Base-by-base conservation (phyloP, 352 stramenopile species). In the Globisporangium orthogonon region DNA sequence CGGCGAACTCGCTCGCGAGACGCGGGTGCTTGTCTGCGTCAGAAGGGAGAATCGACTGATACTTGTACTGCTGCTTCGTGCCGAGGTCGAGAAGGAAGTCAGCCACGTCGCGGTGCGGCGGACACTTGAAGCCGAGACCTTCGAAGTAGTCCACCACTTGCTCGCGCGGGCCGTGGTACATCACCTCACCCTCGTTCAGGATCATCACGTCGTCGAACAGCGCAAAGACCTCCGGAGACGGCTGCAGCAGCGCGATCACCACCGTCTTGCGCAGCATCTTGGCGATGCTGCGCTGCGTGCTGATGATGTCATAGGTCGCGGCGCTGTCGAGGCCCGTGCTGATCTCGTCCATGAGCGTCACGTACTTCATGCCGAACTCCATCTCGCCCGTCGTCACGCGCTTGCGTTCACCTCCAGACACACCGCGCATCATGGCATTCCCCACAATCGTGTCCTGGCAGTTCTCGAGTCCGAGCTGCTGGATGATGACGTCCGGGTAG, bases 301-400 rank as follows among this genome's bases (percentile, higher is more conserved):
- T 81, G 63, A 87, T 71, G 63, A 98, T 97, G 60, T 97, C 90
- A 61, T 78, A 96, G 2, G 89, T 94, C 7, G 88, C 91, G 0
- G 86, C 78, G 33, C 74, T 80, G 69, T 98, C 90, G 14, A 98
- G 74, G 1, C 92, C 92, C 41, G 88, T 97, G 57, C 73, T 90
- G 60, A 98, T 96, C 67, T 94, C 82, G 67, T 98, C 90, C 62
- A 79, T 78, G 48, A 90, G 78, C 23, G 78, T 54, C 18, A 94
- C 72, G 35, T 69, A 70, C 61, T 83, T 78, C 47, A 73, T 69
- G 30, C 73, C 70, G 50, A 91, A 80, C 33, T 90, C 67, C 74
- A 98, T 98, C 70, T 89, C 76, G 31, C 79, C 82, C 15, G 69
- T 83, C 17, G 81, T 91, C 31, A 89, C 77, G 23, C 81, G 76